Percentiles rank a stretch among this genome's conserved stretches.
phyloP scores from a whole-genome alignment of 2,329 filamentous ascomycete species.

The Arachnopeziza araneosa region DNA sequence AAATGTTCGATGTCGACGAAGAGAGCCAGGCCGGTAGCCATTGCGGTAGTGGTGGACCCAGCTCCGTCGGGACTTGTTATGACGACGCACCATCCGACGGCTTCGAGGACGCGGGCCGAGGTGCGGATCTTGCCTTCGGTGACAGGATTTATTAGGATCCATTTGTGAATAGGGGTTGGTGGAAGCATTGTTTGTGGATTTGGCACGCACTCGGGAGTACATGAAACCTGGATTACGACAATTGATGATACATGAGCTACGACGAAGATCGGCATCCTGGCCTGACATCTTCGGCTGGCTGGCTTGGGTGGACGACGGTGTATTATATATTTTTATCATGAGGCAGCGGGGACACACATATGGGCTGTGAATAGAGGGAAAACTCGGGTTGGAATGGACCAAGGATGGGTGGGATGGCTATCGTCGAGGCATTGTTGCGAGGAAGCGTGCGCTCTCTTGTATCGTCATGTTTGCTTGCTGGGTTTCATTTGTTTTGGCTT shows the following conservation, averaged over 20 bases:
- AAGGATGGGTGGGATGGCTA: not conserved
- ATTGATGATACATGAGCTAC: constrained; percentile 13
- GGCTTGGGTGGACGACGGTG: not conserved
- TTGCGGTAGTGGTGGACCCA: constrained; percentile 25
- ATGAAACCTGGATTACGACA: constrained; percentile 7
- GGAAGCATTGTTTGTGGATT: not conserved
- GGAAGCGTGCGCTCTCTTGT: not conserved
- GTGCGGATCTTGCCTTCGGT: constrained; percentile 35
- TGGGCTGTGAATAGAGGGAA: not conserved
- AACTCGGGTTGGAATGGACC: not conserved
- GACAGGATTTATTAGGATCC: constrained; percentile 38
- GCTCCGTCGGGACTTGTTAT: constrained; percentile 36
- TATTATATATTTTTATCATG: not conserved
- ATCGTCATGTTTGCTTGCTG: not conserved
- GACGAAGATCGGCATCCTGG: not conserved
- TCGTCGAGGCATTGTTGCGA: not conserved
- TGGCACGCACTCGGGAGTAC: not conserved
- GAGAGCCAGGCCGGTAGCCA: constrained; percentile 33
- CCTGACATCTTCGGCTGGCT: not conserved
- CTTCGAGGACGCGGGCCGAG: constrained; percentile 19
- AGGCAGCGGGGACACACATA: not conserved
- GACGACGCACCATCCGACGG: constrained; percentile 34
- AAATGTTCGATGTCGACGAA: constrained; percentile 44
- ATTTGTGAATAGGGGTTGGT: not conserved
- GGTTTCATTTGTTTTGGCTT: not conserved